These are phyloP conservation scores for Phoma sp. DNA, from an alignment of 2,329 filamentous ascomycete species.

Conservation along the genomic window DNA sequence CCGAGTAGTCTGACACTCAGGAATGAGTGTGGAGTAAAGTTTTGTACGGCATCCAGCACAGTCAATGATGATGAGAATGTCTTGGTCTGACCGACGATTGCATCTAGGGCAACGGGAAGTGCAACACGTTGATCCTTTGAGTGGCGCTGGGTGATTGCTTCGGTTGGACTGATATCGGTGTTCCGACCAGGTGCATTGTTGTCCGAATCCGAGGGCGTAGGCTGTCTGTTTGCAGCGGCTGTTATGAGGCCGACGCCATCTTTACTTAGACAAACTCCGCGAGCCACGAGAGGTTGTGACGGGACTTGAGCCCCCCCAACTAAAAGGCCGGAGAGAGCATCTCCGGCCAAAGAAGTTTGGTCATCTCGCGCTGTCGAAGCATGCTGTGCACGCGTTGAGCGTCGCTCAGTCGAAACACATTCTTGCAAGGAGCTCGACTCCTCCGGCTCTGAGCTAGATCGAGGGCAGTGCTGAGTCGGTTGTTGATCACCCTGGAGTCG, in stretches of 20 bases:
- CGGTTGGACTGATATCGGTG: constrained; percentile 9
- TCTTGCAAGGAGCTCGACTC: constrained; percentile 16
- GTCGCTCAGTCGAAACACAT: neutral
- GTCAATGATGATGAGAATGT: neutral
- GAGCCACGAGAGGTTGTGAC: constrained; percentile 19
- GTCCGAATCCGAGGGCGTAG: neutral
- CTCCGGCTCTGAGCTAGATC: constrained; percentile 12
- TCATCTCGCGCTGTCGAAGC: constrained; percentile 29
- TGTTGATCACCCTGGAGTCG: neutral
- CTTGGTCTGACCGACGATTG: neutral
- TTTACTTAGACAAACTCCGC: constrained; percentile 14
- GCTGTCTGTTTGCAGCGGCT: constrained; percentile 4
- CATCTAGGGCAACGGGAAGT: neutral
- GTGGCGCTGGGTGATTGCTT: neutral
- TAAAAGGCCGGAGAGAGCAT: constrained; percentile 38
- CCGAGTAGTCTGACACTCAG: constrained; percentile 46
- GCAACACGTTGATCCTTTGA: neutral
- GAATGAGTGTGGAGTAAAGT: constrained; percentile 33
- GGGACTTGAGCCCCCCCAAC: constrained; percentile 10
- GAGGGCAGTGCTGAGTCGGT: neutral
- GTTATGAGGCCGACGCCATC: constrained; percentile 9
- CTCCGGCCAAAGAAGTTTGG: constrained; percentile 39
- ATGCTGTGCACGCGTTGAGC: constrained; percentile 20
- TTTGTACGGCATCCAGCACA: constrained; percentile 11
- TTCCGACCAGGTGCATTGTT: constrained; percentile 10